A percentile compares a stretch with the other conserved stretches of the same genome.
phyloP scores from a whole-genome alignment of 306 rosid genomes.

The Rubus parviflorus region DNA sequence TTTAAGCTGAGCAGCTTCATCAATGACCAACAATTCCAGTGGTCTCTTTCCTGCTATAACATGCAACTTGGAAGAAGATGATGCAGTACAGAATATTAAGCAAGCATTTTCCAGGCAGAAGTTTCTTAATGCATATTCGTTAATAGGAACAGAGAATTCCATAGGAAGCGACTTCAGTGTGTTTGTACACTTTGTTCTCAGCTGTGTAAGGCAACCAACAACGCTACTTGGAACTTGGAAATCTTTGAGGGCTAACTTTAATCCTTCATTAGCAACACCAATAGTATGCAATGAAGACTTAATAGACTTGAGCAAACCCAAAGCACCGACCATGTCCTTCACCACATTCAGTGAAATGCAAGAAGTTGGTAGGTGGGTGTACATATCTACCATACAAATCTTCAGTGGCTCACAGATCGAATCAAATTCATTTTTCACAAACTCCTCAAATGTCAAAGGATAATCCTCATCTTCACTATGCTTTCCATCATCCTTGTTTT shows the following conservation, averaged over 20 bases:
- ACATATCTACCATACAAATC: constrained; percentile 18
- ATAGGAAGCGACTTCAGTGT: constrained; percentile 10
- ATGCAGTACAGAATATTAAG: constrained; percentile 52
- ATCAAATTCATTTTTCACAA: constrained; percentile 30
- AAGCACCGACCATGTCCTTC: constrained; percentile 24
- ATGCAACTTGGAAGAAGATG: constrained; percentile 43
- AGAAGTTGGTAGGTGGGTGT: constrained; percentile 56
- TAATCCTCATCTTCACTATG: neutral
- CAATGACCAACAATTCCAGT: constrained; percentile 38
- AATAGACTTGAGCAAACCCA: constrained; percentile 25
- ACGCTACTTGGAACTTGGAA: constrained; percentile 3
- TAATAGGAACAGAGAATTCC: constrained; percentile 3
- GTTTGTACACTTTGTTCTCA: constrained; percentile 1
- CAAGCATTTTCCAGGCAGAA: constrained; percentile 33
- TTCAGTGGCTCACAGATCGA: constrained; percentile 9
- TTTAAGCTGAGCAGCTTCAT: constrained; percentile 61
- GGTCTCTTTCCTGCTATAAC: neutral
- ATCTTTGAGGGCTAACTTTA: neutral
- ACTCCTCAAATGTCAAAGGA: constrained; percentile 37
- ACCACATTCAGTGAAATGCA: constrained; percentile 27
- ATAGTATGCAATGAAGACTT: constrained; percentile 13
- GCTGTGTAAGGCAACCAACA: neutral
- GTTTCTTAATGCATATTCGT: neutral
- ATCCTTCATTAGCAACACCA: constrained; percentile 3
- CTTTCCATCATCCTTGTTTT: neutral